Conservation (phyloP, 1,284 basidiomycete genomes). For the Trametes hirsuta region DNA sequence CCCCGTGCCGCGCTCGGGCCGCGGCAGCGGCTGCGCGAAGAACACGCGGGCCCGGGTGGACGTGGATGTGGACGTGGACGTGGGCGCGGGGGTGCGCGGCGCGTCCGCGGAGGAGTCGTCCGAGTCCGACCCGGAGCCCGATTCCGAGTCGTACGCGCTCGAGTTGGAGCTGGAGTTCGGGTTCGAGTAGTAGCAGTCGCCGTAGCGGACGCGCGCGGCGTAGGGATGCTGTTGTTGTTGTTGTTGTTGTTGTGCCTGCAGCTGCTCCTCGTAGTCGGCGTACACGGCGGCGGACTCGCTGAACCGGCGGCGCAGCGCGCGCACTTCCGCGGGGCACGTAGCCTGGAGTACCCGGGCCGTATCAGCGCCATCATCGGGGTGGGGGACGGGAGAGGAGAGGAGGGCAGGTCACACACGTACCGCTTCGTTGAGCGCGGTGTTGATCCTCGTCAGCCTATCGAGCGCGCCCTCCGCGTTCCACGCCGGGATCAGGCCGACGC, state of each 20-base stretch:
- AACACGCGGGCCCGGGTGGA: not conserved
- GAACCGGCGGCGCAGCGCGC: conserved; percentile 19
- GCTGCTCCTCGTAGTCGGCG: not conserved
- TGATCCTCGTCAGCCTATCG: conserved; percentile 34
- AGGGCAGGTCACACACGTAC: conserved; percentile 25
- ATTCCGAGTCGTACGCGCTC: conserved; percentile 13
- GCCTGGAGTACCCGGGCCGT: conserved; percentile 11
- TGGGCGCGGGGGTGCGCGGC: not conserved
- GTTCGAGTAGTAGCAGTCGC: conserved; percentile 9
- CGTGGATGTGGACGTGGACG: no score
- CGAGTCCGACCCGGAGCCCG: not conserved
- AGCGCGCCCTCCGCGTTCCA: conserved; percentile 37
- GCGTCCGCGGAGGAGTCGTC: conserved; percentile 3
- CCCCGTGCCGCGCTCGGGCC: no score
- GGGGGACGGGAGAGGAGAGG: not conserved
- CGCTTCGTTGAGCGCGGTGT: conserved; percentile 37
- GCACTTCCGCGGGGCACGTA: conserved; percentile 27
- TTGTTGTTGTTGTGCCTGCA: no score
- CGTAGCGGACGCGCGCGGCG: conserved; percentile 25
- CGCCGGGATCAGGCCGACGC: conserved; percentile 30
- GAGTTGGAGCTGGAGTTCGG: not conserved
- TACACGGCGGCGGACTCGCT: conserved; percentile 18
- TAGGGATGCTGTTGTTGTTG: conserved; percentile 4
- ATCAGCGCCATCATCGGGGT: not conserved
- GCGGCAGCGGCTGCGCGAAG: not conserved